Evolutionary conservation across 1,284 basidiomycete species (phyloP).

Genomic region (Singerocomus inundabilis): DNA sequence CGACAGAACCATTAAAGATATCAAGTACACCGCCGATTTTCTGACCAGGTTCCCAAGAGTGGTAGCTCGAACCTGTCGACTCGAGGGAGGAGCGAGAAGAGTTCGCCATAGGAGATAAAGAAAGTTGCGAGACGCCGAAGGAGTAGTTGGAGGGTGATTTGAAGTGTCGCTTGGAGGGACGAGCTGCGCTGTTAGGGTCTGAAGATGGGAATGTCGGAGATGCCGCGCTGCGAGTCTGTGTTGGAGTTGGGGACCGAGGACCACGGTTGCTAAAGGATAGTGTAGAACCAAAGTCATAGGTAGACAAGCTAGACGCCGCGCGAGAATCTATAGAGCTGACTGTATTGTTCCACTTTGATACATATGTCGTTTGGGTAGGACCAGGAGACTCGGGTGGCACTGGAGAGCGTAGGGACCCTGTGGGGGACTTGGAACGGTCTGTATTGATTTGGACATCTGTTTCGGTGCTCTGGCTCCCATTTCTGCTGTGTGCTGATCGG

Average conservation of each 20-base stretch:
- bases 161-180: slow-evolving; percentile 54
- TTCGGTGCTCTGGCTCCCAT: slow-evolving; percentile 58
- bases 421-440: slow-evolving; percentile 42
- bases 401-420: slow-evolving; percentile 53
- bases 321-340: slow-evolving; percentile 39
- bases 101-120: slow-evolving; percentile 65
- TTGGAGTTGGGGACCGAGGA: slow-evolving; percentile 63
- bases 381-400: slow-evolving; percentile 57
- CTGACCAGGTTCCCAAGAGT: slow-evolving; percentile 67
- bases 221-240: slow-evolving; percentile 53
- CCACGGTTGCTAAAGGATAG: slow-evolving; percentile 40
- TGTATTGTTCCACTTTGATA: slow-evolving; percentile 25
- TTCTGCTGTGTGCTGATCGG: slow-evolving; percentile 50
- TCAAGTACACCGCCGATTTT: slow-evolving; percentile 50
- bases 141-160: slow-evolving; percentile 50
- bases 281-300: slow-evolving; percentile 51
- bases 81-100: slow-evolving; percentile 76
- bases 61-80: slow-evolving; percentile 78
- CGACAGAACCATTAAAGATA: slow-evolving; percentile 48
- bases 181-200: slow-evolving; percentile 34
- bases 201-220: slow-evolving; percentile 47
- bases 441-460: slow-evolving; percentile 38
- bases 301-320: slow-evolving; percentile 51
- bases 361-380: slow-evolving; percentile 18
- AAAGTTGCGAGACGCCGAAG: slow-evolving; percentile 51